Conservation (phyloP, 2,329 filamentous ascomycete species). For the Fusarium sororula region DNA sequence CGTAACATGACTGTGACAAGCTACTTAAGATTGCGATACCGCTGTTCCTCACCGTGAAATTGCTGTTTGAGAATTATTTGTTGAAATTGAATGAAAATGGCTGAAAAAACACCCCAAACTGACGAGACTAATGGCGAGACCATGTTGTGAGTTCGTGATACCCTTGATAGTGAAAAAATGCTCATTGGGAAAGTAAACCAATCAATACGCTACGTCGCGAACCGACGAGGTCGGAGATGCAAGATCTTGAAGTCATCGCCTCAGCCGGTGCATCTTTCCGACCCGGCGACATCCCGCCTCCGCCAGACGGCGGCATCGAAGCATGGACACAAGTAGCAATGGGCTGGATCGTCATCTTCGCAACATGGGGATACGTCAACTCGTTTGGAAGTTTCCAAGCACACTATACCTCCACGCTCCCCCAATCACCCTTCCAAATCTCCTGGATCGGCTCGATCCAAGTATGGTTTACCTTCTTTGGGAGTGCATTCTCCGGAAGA, state of each 20-base stretch:
- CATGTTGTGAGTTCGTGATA: background rate
- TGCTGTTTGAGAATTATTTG: too few relatives aligned
- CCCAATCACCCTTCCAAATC: slow-evolving; percentile 50
- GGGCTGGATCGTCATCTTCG: slow-evolving; percentile 53
- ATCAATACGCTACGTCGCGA: background rate
- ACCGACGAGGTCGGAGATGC: slow-evolving; percentile 9
- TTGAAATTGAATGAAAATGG: background rate
- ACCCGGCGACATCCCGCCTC: slow-evolving; percentile 9
- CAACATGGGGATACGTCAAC: slow-evolving; percentile 57
- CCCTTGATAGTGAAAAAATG: too few relatives aligned
- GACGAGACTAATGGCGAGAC: background rate
- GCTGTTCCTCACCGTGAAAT: background rate
- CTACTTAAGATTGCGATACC: background rate
- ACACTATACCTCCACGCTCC: slow-evolving; percentile 49
- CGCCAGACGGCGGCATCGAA: slow-evolving; percentile 41
- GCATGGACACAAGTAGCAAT: slow-evolving; percentile 52
- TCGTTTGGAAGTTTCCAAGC: slow-evolving; percentile 57
- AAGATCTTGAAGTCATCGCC: slow-evolving; percentile 12
- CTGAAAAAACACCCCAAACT: background rate
- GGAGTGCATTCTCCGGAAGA: slow-evolving; percentile 55
- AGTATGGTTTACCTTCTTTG: slow-evolving; percentile 53
- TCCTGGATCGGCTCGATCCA: slow-evolving; percentile 60
- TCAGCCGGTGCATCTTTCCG: slow-evolving; percentile 14
- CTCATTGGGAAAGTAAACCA: background rate
- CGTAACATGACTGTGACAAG: background rate